Base-by-base conservation (phyloP, 768 basidiomycete genomes). In the Lanmaoa rubissima region DNA sequence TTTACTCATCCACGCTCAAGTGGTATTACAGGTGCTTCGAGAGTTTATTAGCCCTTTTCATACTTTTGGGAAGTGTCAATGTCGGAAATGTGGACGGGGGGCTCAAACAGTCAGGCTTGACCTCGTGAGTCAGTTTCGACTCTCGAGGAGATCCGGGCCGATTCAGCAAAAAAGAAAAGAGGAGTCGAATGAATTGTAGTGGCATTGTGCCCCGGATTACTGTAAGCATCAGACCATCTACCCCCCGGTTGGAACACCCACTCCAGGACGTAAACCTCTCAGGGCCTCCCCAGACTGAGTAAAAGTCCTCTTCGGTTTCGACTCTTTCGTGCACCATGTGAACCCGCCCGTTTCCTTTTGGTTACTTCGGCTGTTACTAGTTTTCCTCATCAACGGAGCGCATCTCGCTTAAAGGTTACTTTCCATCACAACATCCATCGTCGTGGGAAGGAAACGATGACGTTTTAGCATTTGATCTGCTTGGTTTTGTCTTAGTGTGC, bases 401-500 rank as follows among this genome's bases (percentile, higher is more conserved):
- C 13, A 7, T 50, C 49, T 24, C 8, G 16, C 11, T 42, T 44
- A 21, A n/a, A 24, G 50, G n/a, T 16, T 10, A 10, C 24, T 38
- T 26, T 17, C 14, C 21, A 24, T n/a, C 11, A 13, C 49, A 28
- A 2, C 36, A 50, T 26, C 13, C 10, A n/a, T 28, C 16, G 16
- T 36, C 53, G 53, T 60, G 62, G 62, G 55, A 62, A 51, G 24
- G 19, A 48, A 54, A 21, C 19, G 52, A 54, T 44, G 19, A 48
- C 50, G 21, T 7, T 32, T 52, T 24, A 42, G 35, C 13, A 41
- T 51, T 26, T n/a, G 36, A 26, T 39, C 4, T 31, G 43, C n/a
- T 61, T 16, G 36, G 49, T 17, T n/a, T 2, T 49, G 26, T 35
- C 50, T 21, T 41, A 17, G 31, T 32, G 1, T 31, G 28, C 28